phyloP scores from a whole-genome alignment of 2,329 filamentous ascomycete species.

The Davidsoniella eucalypti region DNA sequence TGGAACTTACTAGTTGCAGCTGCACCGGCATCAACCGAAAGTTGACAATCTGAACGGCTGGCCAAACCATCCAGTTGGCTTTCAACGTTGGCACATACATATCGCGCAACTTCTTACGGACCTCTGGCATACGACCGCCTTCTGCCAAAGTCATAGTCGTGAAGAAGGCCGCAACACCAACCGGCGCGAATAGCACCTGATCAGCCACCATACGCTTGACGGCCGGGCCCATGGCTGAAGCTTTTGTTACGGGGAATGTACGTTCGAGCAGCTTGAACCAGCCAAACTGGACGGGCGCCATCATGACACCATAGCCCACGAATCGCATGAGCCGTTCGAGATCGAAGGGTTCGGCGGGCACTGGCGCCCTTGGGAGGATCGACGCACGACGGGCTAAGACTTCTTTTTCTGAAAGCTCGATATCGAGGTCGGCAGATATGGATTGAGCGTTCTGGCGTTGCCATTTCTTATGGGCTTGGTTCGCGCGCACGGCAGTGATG shows the following conservation, averaged over 20 bases:
- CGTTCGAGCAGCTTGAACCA: conserved; percentile 82
- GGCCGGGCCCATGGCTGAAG: conserved; percentile 55
- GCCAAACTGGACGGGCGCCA: conserved; percentile 88
- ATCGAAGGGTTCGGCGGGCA: conserved; percentile 50
- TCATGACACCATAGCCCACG: conserved; percentile 93
- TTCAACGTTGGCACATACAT: conserved; percentile 90
- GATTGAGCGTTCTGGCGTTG: conserved; percentile 60
- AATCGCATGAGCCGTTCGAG: conserved; percentile 89
- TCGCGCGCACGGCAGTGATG: conserved; percentile 67
- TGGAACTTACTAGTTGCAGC: conserved; percentile 71
- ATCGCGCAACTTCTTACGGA: conserved; percentile 73
- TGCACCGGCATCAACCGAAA: conserved; percentile 90
- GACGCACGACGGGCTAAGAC: conserved; percentile 48
- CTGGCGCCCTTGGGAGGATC: conserved; percentile 35
- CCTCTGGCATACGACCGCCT: conserved; percentile 66
- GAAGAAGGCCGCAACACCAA: conserved; percentile 73
- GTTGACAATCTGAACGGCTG: conserved; percentile 88
- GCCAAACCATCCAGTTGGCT: conserved; percentile 92
- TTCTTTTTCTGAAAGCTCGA: conserved; percentile 66
- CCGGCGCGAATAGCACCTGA: conserved; percentile 82
- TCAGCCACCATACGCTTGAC: conserved; percentile 85
- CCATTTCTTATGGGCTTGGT: conserved; percentile 26
- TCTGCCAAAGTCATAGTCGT: conserved; percentile 93
- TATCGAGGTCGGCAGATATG: background rate
- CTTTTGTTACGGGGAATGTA: conserved; percentile 72